These are phyloP conservation scores for Phascolomyces articulosus DNA, from an alignment of 371 early-diverging fungal genomes.

Conservation along the genomic window DNA sequence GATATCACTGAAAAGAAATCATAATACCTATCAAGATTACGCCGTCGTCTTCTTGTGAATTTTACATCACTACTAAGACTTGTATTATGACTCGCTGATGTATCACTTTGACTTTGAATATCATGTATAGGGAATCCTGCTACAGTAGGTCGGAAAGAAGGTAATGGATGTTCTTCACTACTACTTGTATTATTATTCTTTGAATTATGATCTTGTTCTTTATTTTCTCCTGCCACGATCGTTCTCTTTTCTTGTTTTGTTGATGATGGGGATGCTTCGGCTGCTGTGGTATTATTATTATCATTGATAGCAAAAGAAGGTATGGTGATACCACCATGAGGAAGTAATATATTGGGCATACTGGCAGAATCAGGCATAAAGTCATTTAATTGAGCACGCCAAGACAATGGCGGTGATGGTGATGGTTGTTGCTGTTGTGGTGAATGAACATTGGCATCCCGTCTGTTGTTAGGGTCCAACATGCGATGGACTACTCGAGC, in stretches of 20 bases:
- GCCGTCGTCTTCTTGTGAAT: constrained; percentile 20
- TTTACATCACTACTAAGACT: constrained; percentile 15
- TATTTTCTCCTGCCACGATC: background rate
- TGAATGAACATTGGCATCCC: background rate
- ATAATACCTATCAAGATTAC: constrained; percentile 38
- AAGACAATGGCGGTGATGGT: background rate
- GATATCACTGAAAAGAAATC: background rate
- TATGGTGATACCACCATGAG: constrained; percentile 32
- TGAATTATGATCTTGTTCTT: background rate
- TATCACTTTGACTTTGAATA: constrained; percentile 10
- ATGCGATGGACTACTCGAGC: constrained; percentile 23
- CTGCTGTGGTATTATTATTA: background rate
- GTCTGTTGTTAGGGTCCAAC: background rate
- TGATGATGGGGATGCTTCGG: background rate
- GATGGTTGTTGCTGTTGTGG: background rate
- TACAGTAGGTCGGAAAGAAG: constrained; percentile 14
- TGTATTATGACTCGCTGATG: constrained; percentile 11
- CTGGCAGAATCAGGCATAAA: constrained; percentile 28
- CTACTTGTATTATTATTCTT: too few species aligned
- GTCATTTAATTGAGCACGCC: constrained; percentile 15
- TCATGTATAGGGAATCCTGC: background rate
- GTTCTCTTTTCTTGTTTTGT: constrained; percentile 3
- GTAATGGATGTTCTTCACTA: background rate
- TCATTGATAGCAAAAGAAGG: constrained; percentile 32
- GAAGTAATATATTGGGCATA: constrained; percentile 39